Conservation (phyloP, 306 rosid genomes). For the Carpinus viminea region DNA sequence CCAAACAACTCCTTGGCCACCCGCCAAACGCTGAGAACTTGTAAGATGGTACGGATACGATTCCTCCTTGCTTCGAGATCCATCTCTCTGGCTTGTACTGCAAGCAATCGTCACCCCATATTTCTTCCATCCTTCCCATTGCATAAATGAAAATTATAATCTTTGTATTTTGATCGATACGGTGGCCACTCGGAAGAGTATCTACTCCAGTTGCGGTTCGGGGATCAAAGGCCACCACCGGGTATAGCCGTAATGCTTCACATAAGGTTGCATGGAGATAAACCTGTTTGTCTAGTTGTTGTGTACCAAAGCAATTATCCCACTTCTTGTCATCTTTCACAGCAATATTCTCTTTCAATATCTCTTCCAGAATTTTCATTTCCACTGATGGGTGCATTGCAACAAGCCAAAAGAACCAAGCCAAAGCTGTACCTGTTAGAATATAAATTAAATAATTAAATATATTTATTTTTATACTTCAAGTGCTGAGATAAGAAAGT, state of each 20-base stretch:
- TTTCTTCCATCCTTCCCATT: slow-evolving; percentile 36
- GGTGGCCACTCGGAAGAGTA: slow-evolving; percentile 41
- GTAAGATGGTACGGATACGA: slow-evolving; percentile 26
- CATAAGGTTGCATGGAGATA: slow-evolving; percentile 35
- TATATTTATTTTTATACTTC: too few relatives aligned
- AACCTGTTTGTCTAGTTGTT: slow-evolving; percentile 19
- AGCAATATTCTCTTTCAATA: background rate
- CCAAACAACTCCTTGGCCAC: slow-evolving; percentile 39
- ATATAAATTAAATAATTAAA: too few relatives aligned
- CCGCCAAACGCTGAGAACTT: slow-evolving; percentile 35
- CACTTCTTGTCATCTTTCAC: background rate
- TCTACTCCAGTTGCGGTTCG: slow-evolving; percentile 15
- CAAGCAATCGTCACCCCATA: slow-evolving; percentile 37
- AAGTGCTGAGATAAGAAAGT: too few relatives aligned
- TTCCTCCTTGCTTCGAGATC: slow-evolving; percentile 24
- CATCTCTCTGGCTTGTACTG: slow-evolving; percentile 49
- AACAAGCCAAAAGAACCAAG: background rate
- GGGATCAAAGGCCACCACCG: slow-evolving; percentile 32
- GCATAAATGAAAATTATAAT: slow-evolving; percentile 25
- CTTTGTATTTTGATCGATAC: background rate
- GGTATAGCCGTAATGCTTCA: slow-evolving; percentile 39
- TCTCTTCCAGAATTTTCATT: slow-evolving; percentile 24
- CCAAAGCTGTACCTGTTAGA: background rate
- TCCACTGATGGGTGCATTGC: slow-evolving; percentile 22
- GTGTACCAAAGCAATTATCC: background rate